Conservation (phyloP, 352 stramenopile genomes). For the Phytophthora europaea region DNA sequence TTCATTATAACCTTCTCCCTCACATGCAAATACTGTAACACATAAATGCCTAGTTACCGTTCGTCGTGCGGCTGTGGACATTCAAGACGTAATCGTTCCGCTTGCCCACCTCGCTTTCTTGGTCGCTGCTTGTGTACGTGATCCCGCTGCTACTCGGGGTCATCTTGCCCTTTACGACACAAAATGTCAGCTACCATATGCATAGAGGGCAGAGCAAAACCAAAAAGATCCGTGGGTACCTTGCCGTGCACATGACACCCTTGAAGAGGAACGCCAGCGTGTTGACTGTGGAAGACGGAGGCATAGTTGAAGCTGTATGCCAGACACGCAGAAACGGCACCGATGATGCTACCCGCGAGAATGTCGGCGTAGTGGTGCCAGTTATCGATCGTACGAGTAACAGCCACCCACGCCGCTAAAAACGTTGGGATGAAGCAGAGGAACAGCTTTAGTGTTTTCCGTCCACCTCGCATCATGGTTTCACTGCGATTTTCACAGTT, state of each 20-base stretch:
- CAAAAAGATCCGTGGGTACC: slow-evolving; percentile 32
- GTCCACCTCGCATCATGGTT: slow-evolving; percentile 59
- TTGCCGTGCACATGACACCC: slow-evolving; percentile 48
- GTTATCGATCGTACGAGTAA: slow-evolving; percentile 88
- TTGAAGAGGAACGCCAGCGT: slow-evolving; percentile 65
- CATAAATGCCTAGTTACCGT: slow-evolving; percentile 25
- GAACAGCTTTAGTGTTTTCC: slow-evolving; percentile 81
- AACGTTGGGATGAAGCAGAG: slow-evolving; percentile 78
- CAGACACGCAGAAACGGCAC: slow-evolving; percentile 58
- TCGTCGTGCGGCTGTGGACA: slow-evolving; percentile 32
- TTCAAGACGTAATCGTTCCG: slow-evolving; percentile 42
- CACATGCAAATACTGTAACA: slow-evolving; percentile 17
- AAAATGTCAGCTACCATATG: slow-evolving; percentile 10
- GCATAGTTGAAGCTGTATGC: slow-evolving; percentile 80
- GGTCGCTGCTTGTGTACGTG: slow-evolving; percentile 40
- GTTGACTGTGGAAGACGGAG: slow-evolving; percentile 68
- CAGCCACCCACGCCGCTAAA: slow-evolving; percentile 75
- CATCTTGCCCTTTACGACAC: slow-evolving; percentile 24
- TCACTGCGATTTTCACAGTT: slow-evolving; percentile 70
- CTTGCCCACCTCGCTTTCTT: slow-evolving; percentile 28
- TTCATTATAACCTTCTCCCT: slow-evolving; percentile 14
- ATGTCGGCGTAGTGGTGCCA: slow-evolving; percentile 89
- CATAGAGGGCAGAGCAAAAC: not conserved
- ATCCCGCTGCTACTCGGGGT: slow-evolving; percentile 25
- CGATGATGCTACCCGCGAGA: slow-evolving; percentile 72